A percentile compares a stretch with the other conserved stretches of the same genome.
Evolutionary conservation across 164 flowering plant species (phyloP).

Genomic region (Protea cynaroides): DNA sequence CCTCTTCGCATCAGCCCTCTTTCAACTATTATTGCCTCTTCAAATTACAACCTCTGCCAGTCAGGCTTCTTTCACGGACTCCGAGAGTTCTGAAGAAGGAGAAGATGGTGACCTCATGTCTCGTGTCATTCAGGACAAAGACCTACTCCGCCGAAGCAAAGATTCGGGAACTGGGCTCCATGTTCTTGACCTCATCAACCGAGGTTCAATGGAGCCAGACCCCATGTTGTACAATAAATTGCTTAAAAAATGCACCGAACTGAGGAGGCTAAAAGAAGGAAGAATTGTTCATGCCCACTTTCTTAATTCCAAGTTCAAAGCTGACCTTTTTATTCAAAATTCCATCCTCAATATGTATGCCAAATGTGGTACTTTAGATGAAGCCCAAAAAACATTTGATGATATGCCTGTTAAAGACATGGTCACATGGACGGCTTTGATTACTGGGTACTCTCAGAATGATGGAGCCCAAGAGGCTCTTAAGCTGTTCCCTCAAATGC

Average conservation of each 20-base stretch:
- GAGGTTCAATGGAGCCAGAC: conserved; percentile 34
- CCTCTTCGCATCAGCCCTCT: neutral
- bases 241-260: conserved; percentile 44
- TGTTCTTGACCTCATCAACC: conserved; percentile 50
- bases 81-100: conserved; percentile 7
- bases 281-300: conserved; percentile 45
- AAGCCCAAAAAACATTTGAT: conserved; percentile 47
- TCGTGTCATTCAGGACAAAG: conserved; percentile 34
- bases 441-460: conserved; percentile 54
- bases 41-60: conserved; percentile 11
- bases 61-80: conserved; percentile 13
- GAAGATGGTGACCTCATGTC: neutral
- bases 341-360: conserved; percentile 55
- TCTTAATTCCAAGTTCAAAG: conserved; percentile 27
- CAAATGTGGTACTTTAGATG: conserved; percentile 42
- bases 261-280: conserved; percentile 39
- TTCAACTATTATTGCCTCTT: conserved; percentile 2
- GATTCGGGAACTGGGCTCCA: conserved; percentile 28
- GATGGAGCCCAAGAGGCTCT: conserved; percentile 41
- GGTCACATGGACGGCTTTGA: conserved; percentile 62
- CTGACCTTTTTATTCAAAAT: conserved; percentile 32
- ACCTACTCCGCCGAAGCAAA: conserved; percentile 34
- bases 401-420: conserved; percentile 42
- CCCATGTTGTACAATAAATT: conserved; percentile 33
- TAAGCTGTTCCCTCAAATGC: conserved; percentile 43